These are phyloP conservation scores for Arthrobotrys megalospora DNA, from an alignment of 2,329 filamentous ascomycete genomes.

Conservation along the genomic window DNA sequence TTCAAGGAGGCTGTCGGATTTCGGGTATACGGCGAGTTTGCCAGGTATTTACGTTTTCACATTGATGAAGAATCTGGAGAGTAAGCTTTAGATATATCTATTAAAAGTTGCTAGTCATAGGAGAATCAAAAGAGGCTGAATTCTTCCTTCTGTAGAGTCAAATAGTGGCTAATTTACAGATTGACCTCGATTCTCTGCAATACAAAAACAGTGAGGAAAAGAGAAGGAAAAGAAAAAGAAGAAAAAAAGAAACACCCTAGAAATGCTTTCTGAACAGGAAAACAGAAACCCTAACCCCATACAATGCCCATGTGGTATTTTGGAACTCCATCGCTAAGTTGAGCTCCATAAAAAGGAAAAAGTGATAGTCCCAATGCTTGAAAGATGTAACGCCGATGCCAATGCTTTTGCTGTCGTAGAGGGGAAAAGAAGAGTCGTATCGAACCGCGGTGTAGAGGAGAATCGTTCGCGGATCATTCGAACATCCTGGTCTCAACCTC, in stretches of 20 bases:
- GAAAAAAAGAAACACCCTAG: constrained; percentile 26
- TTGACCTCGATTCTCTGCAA: constrained; percentile 35
- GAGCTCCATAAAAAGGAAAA: constrained; percentile 23
- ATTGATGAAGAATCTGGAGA: not conserved
- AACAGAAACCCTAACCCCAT: constrained; percentile 40
- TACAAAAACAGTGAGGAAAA: not conserved
- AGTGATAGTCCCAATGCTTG: constrained; percentile 11
- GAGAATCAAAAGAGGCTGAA: constrained; percentile 13
- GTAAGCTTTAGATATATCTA: constrained; percentile 10
- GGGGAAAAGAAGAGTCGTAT: constrained; percentile 14
- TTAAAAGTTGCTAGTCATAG: constrained; percentile 17
- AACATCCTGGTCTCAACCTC: constrained; percentile 52
- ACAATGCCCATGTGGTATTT: constrained; percentile 60
- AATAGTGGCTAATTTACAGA: constrained; percentile 46
- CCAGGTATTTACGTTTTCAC: not conserved
- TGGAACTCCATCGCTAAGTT: constrained; percentile 59
- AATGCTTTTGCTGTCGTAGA: constrained; percentile 58
- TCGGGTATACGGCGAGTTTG: not conserved
- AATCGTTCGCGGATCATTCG: constrained; percentile 30
- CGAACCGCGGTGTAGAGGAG: constrained; percentile 1
- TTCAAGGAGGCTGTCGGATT: constrained; percentile 19
- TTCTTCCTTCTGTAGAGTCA: not conserved
- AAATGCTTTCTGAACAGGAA: constrained; percentile 17
- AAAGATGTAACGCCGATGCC: constrained; percentile 48
- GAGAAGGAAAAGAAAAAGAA: too few relatives aligned